These are phyloP conservation scores for Cladosporium sp. DNA, from an alignment of 2,329 filamentous ascomycete genomes.

Conservation along the genomic window DNA sequence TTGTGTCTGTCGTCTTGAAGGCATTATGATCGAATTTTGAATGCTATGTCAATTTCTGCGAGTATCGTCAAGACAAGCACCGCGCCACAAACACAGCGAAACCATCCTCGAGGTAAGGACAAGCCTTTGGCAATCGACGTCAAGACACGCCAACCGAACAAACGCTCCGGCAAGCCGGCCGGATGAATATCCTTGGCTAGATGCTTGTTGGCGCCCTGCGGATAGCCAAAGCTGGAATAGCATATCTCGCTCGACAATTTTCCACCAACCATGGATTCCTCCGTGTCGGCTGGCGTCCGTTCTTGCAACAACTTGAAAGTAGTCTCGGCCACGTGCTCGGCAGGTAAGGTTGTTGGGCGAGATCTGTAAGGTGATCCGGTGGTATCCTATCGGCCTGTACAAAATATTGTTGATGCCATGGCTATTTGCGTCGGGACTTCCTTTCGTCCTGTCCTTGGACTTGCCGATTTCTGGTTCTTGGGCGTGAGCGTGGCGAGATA, in stretches of 20 bases:
- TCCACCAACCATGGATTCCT: slow-evolving; percentile 4
- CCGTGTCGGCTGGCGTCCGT: not conserved
- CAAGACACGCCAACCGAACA: slow-evolving; percentile 7
- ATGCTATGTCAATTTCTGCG: not conserved
- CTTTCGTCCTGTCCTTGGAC: no score
- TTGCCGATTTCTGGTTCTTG: no score
- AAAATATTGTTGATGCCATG: no score
- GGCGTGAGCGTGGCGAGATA: no score
- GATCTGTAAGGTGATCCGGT: not conserved
- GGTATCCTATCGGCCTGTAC: no score
- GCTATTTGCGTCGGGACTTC: no score
- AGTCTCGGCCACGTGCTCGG: not conserved
- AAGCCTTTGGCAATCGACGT: not conserved
- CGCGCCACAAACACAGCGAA: no score
- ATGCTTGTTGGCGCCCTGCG: slow-evolving; percentile 4
- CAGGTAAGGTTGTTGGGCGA: not conserved
- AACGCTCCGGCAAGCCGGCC: slow-evolving; percentile 1
- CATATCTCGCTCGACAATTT: not conserved
- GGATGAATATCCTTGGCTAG: slow-evolving; percentile 2
- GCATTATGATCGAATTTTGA: no score
- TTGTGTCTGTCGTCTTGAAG: no score
- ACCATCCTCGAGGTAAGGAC: not conserved
- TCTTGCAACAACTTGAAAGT: no score
- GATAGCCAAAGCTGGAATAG: not conserved
- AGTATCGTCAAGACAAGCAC: not conserved